Percentiles rank a stretch among this genome's conserved stretches.
These are phyloP conservation scores for Kwoniella shivajii DNA, from an alignment of 1,284 basidiomycete species.

Conservation along the genomic window DNA sequence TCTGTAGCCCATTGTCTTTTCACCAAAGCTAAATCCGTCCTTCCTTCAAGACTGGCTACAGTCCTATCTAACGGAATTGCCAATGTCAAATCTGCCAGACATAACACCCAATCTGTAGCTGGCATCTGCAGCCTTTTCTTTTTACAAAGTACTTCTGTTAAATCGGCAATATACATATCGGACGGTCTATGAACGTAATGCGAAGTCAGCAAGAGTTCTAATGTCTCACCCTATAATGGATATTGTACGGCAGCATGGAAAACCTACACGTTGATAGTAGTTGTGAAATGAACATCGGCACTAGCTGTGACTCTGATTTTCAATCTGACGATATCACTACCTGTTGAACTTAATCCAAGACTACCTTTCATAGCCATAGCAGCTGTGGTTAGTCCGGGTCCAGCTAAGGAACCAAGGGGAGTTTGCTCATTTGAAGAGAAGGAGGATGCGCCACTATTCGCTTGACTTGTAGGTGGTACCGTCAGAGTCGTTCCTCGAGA, in stretches of 20 bases:
- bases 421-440: constrained; percentile 25
- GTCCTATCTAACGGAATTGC: constrained; percentile 93
- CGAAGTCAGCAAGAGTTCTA: too few relatives aligned
- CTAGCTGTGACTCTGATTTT: constrained; percentile 75
- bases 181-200: constrained; percentile 62
- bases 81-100: constrained; percentile 75
- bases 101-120: constrained; percentile 79
- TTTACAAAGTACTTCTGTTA: constrained; percentile 79
- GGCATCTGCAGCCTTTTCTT: constrained; percentile 69
- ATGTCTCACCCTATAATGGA: too few relatives aligned
- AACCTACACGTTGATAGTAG: constrained; percentile 82
- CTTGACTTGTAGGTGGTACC: constrained; percentile 1
- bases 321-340: constrained; percentile 63
- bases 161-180: constrained; percentile 97
- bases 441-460: constrained; percentile 15
- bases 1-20: constrained; percentile 73
- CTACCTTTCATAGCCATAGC: constrained; percentile 31
- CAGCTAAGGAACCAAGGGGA: constrained; percentile 9
- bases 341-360: constrained; percentile 34
- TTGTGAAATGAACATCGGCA: constrained; percentile 78
- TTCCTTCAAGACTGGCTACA: constrained; percentile 86
- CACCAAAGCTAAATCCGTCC: constrained; percentile 79
- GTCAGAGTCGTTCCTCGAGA: constrained; percentile 5
- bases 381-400: constrained; percentile 6
- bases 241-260: too few relatives aligned